phyloP scores from a whole-genome alignment of 1,284 basidiomycete species.

The Vanrija sp. region DNA sequence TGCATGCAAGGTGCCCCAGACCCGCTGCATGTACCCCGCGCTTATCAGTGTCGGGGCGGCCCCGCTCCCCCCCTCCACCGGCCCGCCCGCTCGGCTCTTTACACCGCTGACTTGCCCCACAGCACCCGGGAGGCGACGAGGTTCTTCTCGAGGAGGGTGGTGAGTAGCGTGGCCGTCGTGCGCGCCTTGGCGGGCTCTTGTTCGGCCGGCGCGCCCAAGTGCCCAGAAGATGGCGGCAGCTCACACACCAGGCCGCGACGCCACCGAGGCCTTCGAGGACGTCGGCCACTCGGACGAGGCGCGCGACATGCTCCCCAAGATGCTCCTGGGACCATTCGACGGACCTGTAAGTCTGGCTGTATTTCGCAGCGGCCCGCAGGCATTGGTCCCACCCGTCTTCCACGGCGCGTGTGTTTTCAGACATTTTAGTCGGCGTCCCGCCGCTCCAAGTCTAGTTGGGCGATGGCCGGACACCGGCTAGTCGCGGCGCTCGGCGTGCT shows the following conservation, averaged over 20 bases:
- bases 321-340: slow-evolving; percentile 77
- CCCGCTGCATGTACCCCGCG: background rate
- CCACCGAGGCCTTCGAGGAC: slow-evolving; percentile 98
- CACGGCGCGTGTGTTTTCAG: too few species aligned
- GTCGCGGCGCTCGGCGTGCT: too few species aligned
- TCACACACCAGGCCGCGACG: slow-evolving; percentile 64
- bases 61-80: background rate
- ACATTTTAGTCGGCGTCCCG: too few species aligned
- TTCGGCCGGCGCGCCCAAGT: background rate
- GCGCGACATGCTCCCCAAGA: slow-evolving; percentile 71
- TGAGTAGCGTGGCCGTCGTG: slow-evolving; percentile 51
- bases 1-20: background rate
- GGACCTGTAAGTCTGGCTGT: slow-evolving; percentile 49
- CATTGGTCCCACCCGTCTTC: too few species aligned
- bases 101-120: slow-evolving; percentile 14
- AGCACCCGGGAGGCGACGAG: slow-evolving; percentile 98
- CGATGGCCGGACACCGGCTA: too few species aligned
- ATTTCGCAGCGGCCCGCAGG: background rate
- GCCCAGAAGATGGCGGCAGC: background rate
- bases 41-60: background rate
- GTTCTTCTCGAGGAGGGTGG: slow-evolving; percentile 90
- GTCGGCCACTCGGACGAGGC: slow-evolving; percentile 99
- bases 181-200: background rate
- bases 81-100: background rate
- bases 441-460: too few species aligned